phyloP scores from a whole-genome alignment of 1,284 basidiomycete genomes.

The Pulveroboletus ridleyi region DNA sequence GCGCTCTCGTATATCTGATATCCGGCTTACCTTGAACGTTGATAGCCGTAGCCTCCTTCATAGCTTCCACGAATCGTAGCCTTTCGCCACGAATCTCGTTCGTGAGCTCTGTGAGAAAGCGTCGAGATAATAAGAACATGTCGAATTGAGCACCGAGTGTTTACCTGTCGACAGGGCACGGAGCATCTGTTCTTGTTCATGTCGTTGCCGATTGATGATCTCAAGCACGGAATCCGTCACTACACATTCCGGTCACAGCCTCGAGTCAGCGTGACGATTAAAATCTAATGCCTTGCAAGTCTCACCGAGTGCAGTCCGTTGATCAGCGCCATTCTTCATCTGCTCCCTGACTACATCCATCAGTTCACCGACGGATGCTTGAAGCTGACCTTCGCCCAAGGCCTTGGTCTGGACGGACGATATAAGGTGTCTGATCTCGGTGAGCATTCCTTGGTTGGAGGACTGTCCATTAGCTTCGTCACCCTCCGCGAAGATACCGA shows the following conservation, averaged over 20 bases:
- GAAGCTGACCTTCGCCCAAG: constrained; percentile 31
- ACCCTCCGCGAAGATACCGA: constrained; percentile 38
- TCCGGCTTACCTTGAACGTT: constrained; percentile 74
- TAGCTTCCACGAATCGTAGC: constrained; percentile 86
- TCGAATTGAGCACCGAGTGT: constrained; percentile 16
- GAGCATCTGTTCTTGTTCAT: constrained; percentile 74
- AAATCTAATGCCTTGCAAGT: constrained; percentile 1
- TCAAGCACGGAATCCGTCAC: constrained; percentile 64
- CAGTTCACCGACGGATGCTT: constrained; percentile 33
- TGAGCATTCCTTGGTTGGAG: constrained; percentile 27
- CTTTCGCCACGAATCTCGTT: constrained; percentile 86
- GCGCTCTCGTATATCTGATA: neutral
- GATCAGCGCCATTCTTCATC: constrained; percentile 32
- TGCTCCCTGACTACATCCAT: constrained; percentile 36
- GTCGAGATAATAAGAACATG: constrained; percentile 2
- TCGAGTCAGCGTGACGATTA: constrained; percentile 9
- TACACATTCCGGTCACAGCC: constrained; percentile 29
- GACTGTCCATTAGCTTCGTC: constrained; percentile 14
- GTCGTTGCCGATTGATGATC: constrained; percentile 69
- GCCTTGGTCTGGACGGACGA: constrained; percentile 31
- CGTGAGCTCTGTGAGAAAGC: constrained; percentile 63
- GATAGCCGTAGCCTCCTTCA: constrained; percentile 88
- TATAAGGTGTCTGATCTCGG: constrained; percentile 34
- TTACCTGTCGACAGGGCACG: constrained; percentile 68
- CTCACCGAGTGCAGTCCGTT: constrained; percentile 38